Conservation (phyloP, 257 asterid genomes). For the Verbascum thapsus region DNA sequence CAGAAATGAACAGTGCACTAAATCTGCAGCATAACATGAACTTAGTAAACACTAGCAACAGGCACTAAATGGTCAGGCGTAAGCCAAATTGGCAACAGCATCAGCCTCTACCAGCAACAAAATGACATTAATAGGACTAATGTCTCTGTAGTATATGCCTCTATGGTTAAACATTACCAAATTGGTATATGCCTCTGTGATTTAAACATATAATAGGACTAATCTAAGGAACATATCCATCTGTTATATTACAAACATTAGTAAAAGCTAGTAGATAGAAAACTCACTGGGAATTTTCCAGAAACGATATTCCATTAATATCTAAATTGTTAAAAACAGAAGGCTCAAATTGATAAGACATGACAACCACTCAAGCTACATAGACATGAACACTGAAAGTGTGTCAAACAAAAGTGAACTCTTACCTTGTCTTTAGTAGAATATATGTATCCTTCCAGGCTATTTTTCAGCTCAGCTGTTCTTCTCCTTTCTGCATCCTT, state of each 20-base stretch:
- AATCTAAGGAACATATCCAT: slow-evolving; percentile 16
- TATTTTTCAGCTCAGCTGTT: slow-evolving; percentile 95
- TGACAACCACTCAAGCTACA: slow-evolving; percentile 12
- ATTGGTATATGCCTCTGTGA: background rate
- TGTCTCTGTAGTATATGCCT: too few relatives aligned
- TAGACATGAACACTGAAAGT: slow-evolving; percentile 2
- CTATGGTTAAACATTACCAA: slow-evolving; percentile 19
- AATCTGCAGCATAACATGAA: slow-evolving; percentile 10
- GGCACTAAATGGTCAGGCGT: background rate
- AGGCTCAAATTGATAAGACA: slow-evolving; percentile 7
- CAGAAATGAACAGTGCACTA: background rate
- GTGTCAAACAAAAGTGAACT: slow-evolving; percentile 23
- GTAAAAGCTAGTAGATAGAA: slow-evolving; percentile 2
- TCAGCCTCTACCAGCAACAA: slow-evolving; percentile 20
- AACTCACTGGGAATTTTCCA: slow-evolving; percentile 8
- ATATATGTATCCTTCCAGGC: slow-evolving; percentile 92
- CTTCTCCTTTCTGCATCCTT: slow-evolving; percentile 94
- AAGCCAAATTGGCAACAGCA: slow-evolving; percentile 11
- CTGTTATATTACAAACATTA: slow-evolving; percentile 8
- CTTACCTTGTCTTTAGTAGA: slow-evolving; percentile 91
- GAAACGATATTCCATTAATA: slow-evolving; percentile 10
- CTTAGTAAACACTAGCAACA: background rate
- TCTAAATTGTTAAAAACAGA: slow-evolving; percentile 17
- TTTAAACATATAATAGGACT: slow-evolving; percentile 15
- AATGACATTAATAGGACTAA: slow-evolving; percentile 5